Percentiles rank a stretch among this genome's conserved stretches.
phyloP scores from a whole-genome alignment of 208 protist genomes.

The Acanthamoeba culbertsoni region DNA sequence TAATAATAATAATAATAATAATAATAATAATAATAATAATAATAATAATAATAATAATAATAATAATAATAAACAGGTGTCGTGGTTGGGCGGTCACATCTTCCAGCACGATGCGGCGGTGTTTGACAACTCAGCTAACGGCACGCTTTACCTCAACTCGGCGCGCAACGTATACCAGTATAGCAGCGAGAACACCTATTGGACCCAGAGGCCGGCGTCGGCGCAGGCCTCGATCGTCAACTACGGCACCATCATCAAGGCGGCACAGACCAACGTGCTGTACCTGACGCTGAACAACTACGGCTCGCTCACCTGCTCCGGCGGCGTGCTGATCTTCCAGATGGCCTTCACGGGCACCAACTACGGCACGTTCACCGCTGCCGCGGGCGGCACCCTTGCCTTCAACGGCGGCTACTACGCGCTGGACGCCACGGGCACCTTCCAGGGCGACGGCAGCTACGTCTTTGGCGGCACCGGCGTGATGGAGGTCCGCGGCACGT shows the following conservation, averaged over 20 bases:
- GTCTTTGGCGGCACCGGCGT: neutral
- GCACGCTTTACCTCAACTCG: neutral
- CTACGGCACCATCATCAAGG: constrained; percentile 25
- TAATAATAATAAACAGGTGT: neutral
- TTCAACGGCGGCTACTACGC: constrained; percentile 43
- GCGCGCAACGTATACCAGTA: neutral
- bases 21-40: neutral
- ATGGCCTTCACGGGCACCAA: neutral
- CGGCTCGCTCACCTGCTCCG: neutral
- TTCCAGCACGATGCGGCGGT: constrained; percentile 2
- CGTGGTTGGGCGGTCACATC: constrained; percentile 11
- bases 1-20: neutral
- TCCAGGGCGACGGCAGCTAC: neutral
- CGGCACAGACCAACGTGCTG: neutral
- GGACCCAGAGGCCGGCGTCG: neutral
- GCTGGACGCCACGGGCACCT: neutral
- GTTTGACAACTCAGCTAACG: constrained; percentile 1
- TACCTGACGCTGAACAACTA: constrained; percentile 53
- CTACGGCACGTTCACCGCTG: neutral
- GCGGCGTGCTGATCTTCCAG: neutral
- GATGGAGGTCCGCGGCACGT: neutral
- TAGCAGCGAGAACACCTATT: neutral
- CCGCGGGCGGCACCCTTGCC: neutral
- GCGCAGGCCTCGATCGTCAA: constrained; percentile 28
- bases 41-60: neutral